Evolutionary conservation across 1,284 basidiomycete genomes (phyloP).

Genomic region (Ceratobasidium sp.): DNA sequence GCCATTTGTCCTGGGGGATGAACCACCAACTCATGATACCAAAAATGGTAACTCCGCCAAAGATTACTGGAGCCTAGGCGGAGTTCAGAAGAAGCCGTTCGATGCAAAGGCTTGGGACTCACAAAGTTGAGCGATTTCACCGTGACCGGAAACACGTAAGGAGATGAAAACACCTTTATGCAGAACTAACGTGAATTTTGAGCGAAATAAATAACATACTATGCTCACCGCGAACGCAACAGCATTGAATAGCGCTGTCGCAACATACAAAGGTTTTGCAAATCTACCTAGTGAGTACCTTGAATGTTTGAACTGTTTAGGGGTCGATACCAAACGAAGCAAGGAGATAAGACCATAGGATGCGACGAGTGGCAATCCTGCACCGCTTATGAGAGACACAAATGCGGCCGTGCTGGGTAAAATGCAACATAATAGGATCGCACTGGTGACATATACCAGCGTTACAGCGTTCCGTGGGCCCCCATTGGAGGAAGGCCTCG

Average conservation of each 20-base stretch:
- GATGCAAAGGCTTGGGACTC: conserved; percentile 5
- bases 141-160: conserved; percentile 54
- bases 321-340: conserved; percentile 55
- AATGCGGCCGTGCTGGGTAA: conserved; percentile 58
- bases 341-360: conserved; percentile 57
- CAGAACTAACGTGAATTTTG: no score
- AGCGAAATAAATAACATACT: no score
- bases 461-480: conserved; percentile 56
- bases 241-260: conserved; percentile 54
- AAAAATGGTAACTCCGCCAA: conserved; percentile 55
- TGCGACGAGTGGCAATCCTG: conserved; percentile 55
- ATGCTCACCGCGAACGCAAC: conserved; percentile 52
- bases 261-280: conserved; percentile 54
- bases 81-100: conserved; percentile 40
- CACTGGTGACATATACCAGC: conserved; percentile 51
- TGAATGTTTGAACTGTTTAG: conserved; percentile 54
- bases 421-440: conserved; percentile 56
- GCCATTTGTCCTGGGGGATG: conserved; percentile 55
- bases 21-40: conserved; percentile 54
- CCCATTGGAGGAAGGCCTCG: conserved; percentile 54
- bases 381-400: conserved; percentile 57
- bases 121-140: conserved; percentile 54
- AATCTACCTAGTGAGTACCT: conserved; percentile 55
- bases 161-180: conserved; percentile 53
- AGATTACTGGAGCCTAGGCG: conserved; percentile 48